Conservation (phyloP, 495 filamentous ascomycete genomes). For the Rhypophila decipiens region DNA sequence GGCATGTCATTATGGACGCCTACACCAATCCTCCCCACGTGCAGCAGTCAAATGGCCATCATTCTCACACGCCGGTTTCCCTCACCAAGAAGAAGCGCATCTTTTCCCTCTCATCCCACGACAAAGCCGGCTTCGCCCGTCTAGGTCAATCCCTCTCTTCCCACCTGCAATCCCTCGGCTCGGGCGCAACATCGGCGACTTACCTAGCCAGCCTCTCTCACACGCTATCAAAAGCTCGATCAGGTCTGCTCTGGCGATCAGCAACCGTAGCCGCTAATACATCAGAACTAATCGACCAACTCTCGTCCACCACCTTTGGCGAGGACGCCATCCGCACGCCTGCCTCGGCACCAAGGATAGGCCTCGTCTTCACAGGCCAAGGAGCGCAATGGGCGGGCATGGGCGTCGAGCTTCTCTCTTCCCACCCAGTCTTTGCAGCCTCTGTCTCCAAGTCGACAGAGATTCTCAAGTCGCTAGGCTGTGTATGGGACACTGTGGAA, state of each 20-base stretch:
- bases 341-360: background rate
- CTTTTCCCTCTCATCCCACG: background rate
- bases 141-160: background rate
- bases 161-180: slow-evolving; percentile 12
- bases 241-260: background rate
- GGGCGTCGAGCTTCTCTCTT: slow-evolving; percentile 17
- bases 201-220: slow-evolving; percentile 7
- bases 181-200: background rate
- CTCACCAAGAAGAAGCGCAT: background rate
- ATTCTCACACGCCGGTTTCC: background rate
- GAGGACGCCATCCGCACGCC: background rate
- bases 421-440: background rate
- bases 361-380: slow-evolving; percentile 10
- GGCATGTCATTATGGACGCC: slow-evolving; percentile 44
- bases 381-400: slow-evolving; percentile 23
- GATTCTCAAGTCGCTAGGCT: background rate
- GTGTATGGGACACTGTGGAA: background rate
- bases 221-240: slow-evolving; percentile 12
- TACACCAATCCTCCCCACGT: background rate
- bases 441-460: background rate
- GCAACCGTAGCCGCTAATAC: background rate
- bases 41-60: too few relatives aligned
- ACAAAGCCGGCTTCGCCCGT: background rate
- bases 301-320: background rate
- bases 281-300: too few relatives aligned